Conservation (phyloP, 2,329 filamentous ascomycete genomes). For the Scytalidium sp. region DNA sequence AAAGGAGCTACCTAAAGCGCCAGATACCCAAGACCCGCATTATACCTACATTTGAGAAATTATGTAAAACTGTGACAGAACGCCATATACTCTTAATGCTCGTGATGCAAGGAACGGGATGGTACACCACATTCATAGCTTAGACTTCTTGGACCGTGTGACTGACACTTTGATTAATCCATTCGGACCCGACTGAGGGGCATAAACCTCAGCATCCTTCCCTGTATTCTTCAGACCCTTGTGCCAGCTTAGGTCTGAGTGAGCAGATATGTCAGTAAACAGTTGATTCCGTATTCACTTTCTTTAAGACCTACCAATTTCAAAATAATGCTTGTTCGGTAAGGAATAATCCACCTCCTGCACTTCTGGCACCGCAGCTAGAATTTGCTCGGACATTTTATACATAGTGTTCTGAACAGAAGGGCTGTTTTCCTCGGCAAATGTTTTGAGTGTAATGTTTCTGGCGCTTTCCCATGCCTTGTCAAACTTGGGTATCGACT, state of each 20-base stretch:
- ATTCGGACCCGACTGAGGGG: slow-evolving; percentile 88
- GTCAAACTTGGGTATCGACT: slow-evolving; percentile 67
- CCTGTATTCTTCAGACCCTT: slow-evolving; percentile 94
- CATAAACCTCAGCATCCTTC: slow-evolving; percentile 92
- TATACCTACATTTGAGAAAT: background rate
- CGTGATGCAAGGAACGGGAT: background rate
- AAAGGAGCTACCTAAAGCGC: background rate
- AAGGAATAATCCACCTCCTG: slow-evolving; percentile 76
- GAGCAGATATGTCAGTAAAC: slow-evolving; percentile 14
- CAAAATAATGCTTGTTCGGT: slow-evolving; percentile 99
- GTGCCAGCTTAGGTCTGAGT: slow-evolving; percentile 87
- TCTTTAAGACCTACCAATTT: slow-evolving; percentile 67
- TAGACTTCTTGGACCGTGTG: slow-evolving; percentile 42
- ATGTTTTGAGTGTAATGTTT: slow-evolving; percentile 83
- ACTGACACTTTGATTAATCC: slow-evolving; percentile 95
- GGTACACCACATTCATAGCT: slow-evolving; percentile 16
- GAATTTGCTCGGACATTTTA: slow-evolving; percentile 90
- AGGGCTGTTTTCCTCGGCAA: slow-evolving; percentile 85
- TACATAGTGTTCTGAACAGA: slow-evolving; percentile 99
- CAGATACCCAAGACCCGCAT: background rate
- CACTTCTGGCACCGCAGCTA: slow-evolving; percentile 70
- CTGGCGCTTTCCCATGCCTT: slow-evolving; percentile 75
- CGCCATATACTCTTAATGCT: background rate
- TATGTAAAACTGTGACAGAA: background rate
- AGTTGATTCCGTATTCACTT: background rate